Conservation (phyloP, 1,284 basidiomycete species). For the Gymnopus androsaceus region DNA sequence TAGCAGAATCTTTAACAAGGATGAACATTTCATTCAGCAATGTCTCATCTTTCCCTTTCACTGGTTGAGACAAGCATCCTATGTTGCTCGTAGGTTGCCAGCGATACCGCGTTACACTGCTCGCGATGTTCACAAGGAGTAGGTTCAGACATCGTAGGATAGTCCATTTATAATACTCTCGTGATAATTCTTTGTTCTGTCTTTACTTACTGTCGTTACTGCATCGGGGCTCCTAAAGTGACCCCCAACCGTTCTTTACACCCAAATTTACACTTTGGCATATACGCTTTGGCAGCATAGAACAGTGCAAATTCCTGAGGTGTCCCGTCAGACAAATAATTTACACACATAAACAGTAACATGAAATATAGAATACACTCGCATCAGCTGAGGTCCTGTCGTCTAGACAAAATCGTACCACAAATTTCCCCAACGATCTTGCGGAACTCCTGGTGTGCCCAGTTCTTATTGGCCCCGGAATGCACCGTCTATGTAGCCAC, state of each 20-base stretch:
- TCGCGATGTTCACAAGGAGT: no score
- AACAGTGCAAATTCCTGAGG: no score
- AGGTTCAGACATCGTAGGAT: no score
- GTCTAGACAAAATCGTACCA: conserved; percentile 62
- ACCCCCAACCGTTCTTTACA: no score
- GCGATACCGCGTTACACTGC: background rate
- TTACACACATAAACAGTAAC: no score
- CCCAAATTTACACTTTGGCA: no score
- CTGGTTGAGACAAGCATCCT: background rate
- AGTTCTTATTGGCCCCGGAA: conserved; percentile 46
- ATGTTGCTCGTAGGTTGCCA: conserved; percentile 1
- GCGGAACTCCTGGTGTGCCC: conserved; percentile 54
- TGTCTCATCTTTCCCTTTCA: background rate
- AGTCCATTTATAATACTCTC: no score
- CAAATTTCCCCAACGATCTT: conserved; percentile 76
- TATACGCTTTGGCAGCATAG: no score
- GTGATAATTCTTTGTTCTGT: no score
- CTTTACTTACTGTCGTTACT: no score
- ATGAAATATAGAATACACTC: background rate
- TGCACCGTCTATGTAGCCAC: conserved; percentile 63
- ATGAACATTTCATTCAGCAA: background rate
- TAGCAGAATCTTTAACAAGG: background rate
- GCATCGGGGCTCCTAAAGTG: no score
- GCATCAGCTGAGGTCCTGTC: background rate
- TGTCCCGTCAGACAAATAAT: no score